phyloP scores from a whole-genome alignment of 805 yeast genomes.

The Kodamaea laetipori region DNA sequence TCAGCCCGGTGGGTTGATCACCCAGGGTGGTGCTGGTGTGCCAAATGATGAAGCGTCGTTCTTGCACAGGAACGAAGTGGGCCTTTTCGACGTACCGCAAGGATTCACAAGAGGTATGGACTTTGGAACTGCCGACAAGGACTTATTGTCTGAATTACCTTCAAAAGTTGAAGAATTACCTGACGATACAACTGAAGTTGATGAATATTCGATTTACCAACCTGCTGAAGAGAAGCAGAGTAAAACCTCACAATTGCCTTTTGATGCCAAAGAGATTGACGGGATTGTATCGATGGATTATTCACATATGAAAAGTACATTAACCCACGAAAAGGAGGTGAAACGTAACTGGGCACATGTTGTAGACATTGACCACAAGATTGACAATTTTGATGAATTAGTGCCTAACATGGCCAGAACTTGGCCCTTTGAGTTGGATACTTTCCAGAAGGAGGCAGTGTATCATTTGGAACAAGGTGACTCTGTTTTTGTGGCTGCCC shows the following conservation, averaged over 20 bases:
- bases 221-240: background rate
- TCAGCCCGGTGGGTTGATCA: slow-evolving; percentile 78
- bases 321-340: slow-evolving; percentile 27
- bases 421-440: slow-evolving; percentile 95
- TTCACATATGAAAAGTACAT: slow-evolving; percentile 23
- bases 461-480: slow-evolving; percentile 97
- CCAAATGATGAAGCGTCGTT: slow-evolving; percentile 36
- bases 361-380: slow-evolving; percentile 80
- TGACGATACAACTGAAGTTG: slow-evolving; percentile 10
- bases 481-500: slow-evolving; percentile 98
- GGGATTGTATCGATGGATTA: slow-evolving; percentile 43
- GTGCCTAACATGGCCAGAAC: slow-evolving; percentile 91
- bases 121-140: slow-evolving; percentile 18
- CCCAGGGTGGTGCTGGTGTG: slow-evolving; percentile 17
- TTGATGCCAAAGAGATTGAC: slow-evolving; percentile 49
- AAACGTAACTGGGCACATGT: slow-evolving; percentile 91
- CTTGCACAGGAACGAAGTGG: slow-evolving; percentile 67
- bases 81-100: slow-evolving; percentile 80
- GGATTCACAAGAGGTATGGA: slow-evolving; percentile 76
- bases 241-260: slow-evolving; percentile 18
- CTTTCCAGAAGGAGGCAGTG: slow-evolving; percentile 95
- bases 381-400: slow-evolving; percentile 81
- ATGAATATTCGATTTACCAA: slow-evolving; percentile 4
- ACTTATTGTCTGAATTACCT: slow-evolving; percentile 11
- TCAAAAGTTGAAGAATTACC: slow-evolving; percentile 16